phyloP scores from a whole-genome alignment of 768 basidiomycete species.

The Tephrocybe sp. region DNA sequence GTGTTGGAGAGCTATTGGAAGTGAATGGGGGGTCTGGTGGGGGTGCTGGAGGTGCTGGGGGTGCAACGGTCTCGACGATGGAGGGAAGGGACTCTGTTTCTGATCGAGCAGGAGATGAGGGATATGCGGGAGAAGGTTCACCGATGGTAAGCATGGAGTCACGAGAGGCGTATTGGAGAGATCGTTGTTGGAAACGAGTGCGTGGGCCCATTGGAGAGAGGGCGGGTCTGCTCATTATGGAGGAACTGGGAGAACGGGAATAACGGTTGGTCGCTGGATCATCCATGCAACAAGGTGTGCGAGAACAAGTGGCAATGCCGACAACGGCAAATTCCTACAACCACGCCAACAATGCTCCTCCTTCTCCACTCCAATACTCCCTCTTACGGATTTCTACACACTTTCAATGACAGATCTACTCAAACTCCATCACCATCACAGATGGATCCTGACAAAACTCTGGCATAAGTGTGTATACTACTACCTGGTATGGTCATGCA shows the following conservation, averaged over 20 bases:
- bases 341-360: not conserved
- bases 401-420: not conserved
- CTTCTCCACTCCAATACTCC: not conserved
- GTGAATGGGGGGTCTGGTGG: not conserved
- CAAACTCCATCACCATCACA: not conserved
- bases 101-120: constrained; percentile 11
- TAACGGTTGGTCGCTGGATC: constrained; percentile 22
- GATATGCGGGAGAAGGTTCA: constrained; percentile 16
- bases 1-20: constrained; percentile 5
- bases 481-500: too few species aligned
- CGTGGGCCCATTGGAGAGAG: constrained; percentile 22
- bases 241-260: constrained; percentile 12
- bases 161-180: constrained; percentile 9
- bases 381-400: not conserved
- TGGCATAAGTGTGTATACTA: too few species aligned
- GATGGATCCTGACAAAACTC: not conserved
- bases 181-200: constrained; percentile 13
- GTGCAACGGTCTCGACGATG: constrained; percentile 10
- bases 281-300: constrained; percentile 21
- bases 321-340: constrained; percentile 1
- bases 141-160: constrained; percentile 15
- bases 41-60: constrained; percentile 2
- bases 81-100: constrained; percentile 12
- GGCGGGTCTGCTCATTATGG: constrained; percentile 14
- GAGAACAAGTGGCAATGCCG: not conserved